Evolutionary conservation across 306 rosid genomes (phyloP).

Genomic region (Mimosa pudica): DNA sequence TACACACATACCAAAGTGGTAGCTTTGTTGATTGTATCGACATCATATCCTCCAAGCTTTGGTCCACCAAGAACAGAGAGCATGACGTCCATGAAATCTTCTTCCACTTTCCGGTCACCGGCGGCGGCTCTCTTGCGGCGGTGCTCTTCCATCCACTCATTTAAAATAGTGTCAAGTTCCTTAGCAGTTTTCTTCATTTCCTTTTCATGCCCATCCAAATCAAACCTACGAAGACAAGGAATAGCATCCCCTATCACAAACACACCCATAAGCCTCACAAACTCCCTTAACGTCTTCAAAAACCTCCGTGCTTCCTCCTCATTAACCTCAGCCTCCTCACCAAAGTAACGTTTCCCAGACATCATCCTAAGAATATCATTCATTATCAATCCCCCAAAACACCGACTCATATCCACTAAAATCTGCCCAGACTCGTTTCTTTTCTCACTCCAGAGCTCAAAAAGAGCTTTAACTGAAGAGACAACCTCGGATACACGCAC

Average conservation of each 20-base stretch:
- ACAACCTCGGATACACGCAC: conserved; percentile 38
- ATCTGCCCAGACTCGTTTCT: not conserved
- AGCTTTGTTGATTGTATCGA: conserved; percentile 43
- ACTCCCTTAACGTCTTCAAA: conserved; percentile 28
- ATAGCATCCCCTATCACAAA: conserved; percentile 47
- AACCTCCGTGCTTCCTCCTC: conserved; percentile 17
- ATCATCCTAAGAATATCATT: conserved; percentile 44
- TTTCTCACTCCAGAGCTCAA: conserved; percentile 31
- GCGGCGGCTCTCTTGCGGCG: conserved; percentile 24
- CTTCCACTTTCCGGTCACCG: not conserved
- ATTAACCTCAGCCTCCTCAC: not conserved
- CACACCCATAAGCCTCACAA: conserved; percentile 24
- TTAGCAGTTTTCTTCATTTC: conserved; percentile 43
- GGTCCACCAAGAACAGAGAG: conserved; percentile 28
- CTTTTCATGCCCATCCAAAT: conserved; percentile 44
- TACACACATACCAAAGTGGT: conserved; percentile 33
- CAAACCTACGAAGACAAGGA: conserved; percentile 49
- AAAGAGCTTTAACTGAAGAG: conserved; percentile 33
- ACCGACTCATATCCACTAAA: conserved; percentile 43
- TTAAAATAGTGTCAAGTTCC: conserved; percentile 31
- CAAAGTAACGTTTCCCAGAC: conserved; percentile 40
- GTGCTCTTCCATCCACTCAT: conserved; percentile 39
- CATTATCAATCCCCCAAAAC: conserved; percentile 48
- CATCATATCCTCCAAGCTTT: conserved; percentile 31
- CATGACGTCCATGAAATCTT: conserved; percentile 55